Base-by-base conservation (phyloP, 208 protist genomes). In the Porcisia deanei region DNA sequence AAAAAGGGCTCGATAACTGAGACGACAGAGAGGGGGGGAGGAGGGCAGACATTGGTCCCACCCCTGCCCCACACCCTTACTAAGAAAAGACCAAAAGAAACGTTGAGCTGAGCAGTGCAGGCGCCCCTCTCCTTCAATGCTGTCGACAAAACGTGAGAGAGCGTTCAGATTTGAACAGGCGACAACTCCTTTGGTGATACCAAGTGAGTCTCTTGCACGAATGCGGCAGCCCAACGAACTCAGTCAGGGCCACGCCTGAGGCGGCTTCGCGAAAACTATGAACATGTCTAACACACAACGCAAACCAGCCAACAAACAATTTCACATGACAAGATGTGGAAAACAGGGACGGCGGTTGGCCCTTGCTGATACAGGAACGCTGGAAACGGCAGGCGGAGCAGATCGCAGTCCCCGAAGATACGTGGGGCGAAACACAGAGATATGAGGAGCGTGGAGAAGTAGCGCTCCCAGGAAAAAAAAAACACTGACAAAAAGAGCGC, bases 271-370 rank as follows among this genome's bases (percentile, higher is more conserved):
- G 52, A 60, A n/a, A 41, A 39, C 66, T 77, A 79, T 45, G 58
- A n/a, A 71, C 37, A 39, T 65, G 39, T 3, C 54, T 34, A 77
- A 45, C 43, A 70, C 41, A 49, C 61, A 57, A 61, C 45, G 43
- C 30, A 58, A 70, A 43, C 76, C 63, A 70, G 54, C 73, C 68
- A 39, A 65, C 30, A 64, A 49, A 63, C 59, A 49, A 63, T 64
- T 64, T n/a, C 45, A 43, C 41, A 20, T 1, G 10, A 30, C 25
- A 34, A 63, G 4, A 41, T 8, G 4, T 9, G 10, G 9, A 45
- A 41, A 49, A 20, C 43, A 37, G 63, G 25, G 10, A 39, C 1
- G 58, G 30, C 5, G 8, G 2, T 16, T 34, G 0, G 58, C 22
- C 7, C 9, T 67, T 30, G 39, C 1, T 20, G 63, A 43, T 47